Evolutionary conservation across 345 rosid genomes (phyloP).

Genomic region (Cardamine occulta): DNA sequence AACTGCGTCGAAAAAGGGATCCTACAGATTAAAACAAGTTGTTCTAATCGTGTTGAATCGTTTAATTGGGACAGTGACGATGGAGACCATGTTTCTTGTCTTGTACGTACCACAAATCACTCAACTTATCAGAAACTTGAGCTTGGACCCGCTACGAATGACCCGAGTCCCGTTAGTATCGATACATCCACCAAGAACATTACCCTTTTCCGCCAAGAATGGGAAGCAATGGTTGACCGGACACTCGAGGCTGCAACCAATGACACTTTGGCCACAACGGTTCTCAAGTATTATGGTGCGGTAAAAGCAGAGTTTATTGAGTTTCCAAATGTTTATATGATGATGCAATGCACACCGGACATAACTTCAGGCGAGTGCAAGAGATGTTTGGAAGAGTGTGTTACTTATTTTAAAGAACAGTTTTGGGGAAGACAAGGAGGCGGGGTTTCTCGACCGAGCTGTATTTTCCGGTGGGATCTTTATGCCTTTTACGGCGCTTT

Average conservation of each 20-base stretch:
- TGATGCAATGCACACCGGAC: constrained; percentile 60
- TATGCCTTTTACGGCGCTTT: constrained; percentile 34
- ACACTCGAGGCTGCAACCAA: constrained; percentile 10
- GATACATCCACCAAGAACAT: constrained; percentile 5
- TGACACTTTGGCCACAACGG: constrained; percentile 29
- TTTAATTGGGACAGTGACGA: constrained; percentile 24
- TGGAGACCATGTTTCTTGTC: constrained; percentile 30
- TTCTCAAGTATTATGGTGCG: constrained; percentile 42
- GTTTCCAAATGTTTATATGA: background rate
- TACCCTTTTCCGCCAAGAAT: constrained; percentile 39
- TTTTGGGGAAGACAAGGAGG: constrained; percentile 49
- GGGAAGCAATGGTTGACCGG: constrained; percentile 29
- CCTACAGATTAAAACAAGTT: constrained; percentile 6
- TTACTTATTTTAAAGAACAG: background rate
- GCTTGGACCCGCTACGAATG: background rate
- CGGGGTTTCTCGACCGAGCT: constrained; percentile 42
- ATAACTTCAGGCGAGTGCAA: constrained; percentile 37
- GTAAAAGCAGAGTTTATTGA: constrained; percentile 14
- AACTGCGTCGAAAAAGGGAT: constrained; percentile 30
- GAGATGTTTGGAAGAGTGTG: constrained; percentile 33
- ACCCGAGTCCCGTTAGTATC: background rate
- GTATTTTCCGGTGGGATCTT: constrained; percentile 52
- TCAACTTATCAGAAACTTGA: constrained; percentile 34
- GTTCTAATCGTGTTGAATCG: constrained; percentile 46
- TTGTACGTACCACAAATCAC: constrained; percentile 41